Evolutionary conservation across 2,329 filamentous ascomycete genomes (phyloP), one percentile per base, ranked within the genome.

Genomic region (Aschersonia sp.): DNA sequence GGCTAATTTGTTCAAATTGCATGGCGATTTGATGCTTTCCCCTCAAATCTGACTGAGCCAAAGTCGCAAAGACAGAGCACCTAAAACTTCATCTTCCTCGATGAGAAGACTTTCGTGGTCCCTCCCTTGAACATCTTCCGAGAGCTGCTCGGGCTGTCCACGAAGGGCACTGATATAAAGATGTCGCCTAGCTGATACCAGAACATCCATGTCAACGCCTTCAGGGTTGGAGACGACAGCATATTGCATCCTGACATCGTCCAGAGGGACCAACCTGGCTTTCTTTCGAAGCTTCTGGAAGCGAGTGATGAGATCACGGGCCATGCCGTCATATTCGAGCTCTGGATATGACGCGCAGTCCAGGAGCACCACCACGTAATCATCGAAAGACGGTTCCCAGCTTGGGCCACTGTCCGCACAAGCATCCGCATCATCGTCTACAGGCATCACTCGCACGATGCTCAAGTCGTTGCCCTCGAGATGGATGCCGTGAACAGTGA

Each of bases 191-290:
- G 22, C 22, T 22, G 75, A 75, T 53, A 77, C 71, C 59, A 94
- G 87, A 2, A 81, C 81, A 47, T 75, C 71, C 30, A 95, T 64
- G 5, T 86, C 87, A 50, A 89, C 74, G 43, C 78, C 75, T 2
- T 92, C 85, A 0, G 86, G 85, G 60, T 95, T 88, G 6, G 78
- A 75, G 45, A 94, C 67, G 5, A 97, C 79, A 49, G 74, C 75
- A 68, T 95, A 97, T 64, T 94, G 85, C 85, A 98, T 95, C 68
- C 83, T 86, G 52, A 98, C 82, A 60, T 97, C 92, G 60, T 98
- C 92, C 0, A 90, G 97, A 1, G 88, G 81, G 53, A 89, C 79
- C 46, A 98, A 72, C 1, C 87, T 87, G 6, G 89, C 89, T 71
- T 92, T 92, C 78, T 98, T 98, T 54, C 92, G 81, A 52, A 97